Evolutionary conservation across 2,329 filamentous ascomycete genomes (phyloP).

Genomic region (Ascochyta clinopodiicola): DNA sequence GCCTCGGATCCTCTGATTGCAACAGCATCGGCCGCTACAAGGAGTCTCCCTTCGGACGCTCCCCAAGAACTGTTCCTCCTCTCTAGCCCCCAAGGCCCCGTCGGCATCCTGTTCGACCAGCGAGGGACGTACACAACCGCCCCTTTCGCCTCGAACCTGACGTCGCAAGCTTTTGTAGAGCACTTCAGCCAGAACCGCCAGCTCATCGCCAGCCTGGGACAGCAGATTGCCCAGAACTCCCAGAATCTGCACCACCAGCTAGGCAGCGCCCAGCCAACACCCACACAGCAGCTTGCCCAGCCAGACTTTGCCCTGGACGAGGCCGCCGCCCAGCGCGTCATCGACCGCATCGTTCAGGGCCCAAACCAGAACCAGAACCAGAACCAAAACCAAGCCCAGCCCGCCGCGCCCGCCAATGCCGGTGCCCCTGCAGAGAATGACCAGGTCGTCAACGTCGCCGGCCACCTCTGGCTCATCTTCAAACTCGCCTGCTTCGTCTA

Average conservation of each 20-base stretch:
- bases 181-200: conserved; percentile 45
- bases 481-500: conserved; percentile 65
- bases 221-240: conserved; percentile 36
- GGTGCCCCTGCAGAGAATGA: conserved; percentile 31
- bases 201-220: conserved; percentile 38
- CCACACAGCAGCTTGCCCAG: conserved; percentile 19
- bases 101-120: conserved; percentile 46
- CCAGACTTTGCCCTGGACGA: conserved; percentile 18
- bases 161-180: conserved; percentile 41
- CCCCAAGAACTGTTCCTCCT: conserved; percentile 44
- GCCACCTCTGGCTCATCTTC: conserved; percentile 63
- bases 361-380: conserved; percentile 21
- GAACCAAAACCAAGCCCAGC: conserved; percentile 18
- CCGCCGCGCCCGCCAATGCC: conserved; percentile 14
- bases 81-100: conserved; percentile 46
- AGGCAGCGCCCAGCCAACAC: conserved; percentile 25
- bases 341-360: conserved; percentile 21
- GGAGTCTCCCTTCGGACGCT: conserved; percentile 22
- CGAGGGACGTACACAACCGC: conserved; percentile 44
- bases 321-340: conserved; percentile 13
- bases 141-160: conserved; percentile 34
- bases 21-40: conserved; percentile 10
- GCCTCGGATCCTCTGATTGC: conserved; percentile 10
- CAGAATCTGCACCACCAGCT: conserved; percentile 27
- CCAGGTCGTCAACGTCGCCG: conserved; percentile 34